Evolutionary conservation across 2,329 filamentous ascomycete species (phyloP).

Genomic region (Ophiosphaerella narmari): DNA sequence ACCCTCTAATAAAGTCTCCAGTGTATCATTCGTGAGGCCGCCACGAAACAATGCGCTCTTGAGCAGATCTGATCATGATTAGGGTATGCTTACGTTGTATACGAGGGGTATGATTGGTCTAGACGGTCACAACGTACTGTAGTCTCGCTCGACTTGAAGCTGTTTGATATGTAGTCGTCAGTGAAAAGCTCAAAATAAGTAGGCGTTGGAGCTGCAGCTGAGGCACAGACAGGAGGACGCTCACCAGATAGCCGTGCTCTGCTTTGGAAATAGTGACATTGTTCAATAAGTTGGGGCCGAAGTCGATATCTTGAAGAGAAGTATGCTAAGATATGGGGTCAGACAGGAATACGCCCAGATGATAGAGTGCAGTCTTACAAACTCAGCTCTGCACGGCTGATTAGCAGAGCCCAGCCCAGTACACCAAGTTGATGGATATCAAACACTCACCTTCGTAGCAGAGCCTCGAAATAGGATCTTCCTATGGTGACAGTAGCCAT

Average conservation of each 20-base stretch:
- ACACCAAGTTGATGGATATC: slow-evolving; percentile 1
- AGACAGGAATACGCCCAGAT: background rate
- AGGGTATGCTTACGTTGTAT: background rate
- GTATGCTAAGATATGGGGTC: slow-evolving; percentile 42
- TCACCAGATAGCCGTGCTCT: slow-evolving; percentile 66
- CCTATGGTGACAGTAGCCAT: slow-evolving; percentile 62
- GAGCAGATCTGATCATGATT: slow-evolving; percentile 47
- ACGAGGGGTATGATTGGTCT: background rate
- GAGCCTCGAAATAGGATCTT: slow-evolving; percentile 64
- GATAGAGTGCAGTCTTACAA: slow-evolving; percentile 48
- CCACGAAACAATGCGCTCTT: slow-evolving; percentile 55
- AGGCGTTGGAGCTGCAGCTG: background rate
- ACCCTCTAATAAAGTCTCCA: slow-evolving; percentile 53
- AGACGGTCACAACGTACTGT: slow-evolving; percentile 51
- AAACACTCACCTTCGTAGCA: slow-evolving; percentile 62
- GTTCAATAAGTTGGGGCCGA: slow-evolving; percentile 39
- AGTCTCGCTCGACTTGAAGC: slow-evolving; percentile 55
- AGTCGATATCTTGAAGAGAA: slow-evolving; percentile 43
- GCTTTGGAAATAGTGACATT: slow-evolving; percentile 61
- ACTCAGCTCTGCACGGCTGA: slow-evolving; percentile 49
- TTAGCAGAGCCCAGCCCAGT: slow-evolving; percentile 25
- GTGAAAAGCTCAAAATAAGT: background rate
- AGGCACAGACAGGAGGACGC: slow-evolving; percentile 20
- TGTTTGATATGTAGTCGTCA: slow-evolving; percentile 19
- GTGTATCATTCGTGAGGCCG: slow-evolving; percentile 55